Conservation (phyloP, 192 early-diverging fungal genomes). For the Umbelopsis vinacea region DNA sequence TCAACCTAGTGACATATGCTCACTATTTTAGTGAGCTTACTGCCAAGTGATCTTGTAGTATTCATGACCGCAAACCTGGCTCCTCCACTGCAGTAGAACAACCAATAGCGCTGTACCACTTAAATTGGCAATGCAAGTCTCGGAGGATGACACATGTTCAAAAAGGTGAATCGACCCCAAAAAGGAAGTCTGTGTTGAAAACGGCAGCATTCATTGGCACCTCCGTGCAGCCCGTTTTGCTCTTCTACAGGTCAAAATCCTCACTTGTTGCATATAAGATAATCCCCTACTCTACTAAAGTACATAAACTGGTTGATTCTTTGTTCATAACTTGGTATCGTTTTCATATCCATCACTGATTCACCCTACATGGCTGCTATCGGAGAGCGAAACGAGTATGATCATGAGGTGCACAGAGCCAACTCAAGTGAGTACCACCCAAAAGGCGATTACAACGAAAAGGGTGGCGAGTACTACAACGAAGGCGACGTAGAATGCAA, state of each 20-base stretch:
- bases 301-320: not conserved
- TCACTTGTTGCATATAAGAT: not conserved
- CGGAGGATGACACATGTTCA: conserved; percentile 8
- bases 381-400: conserved; percentile 12
- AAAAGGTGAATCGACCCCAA: conserved; percentile 17
- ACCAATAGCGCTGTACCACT: too few species aligned
- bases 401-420: not conserved
- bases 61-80: too few species aligned
- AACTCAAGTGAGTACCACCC: not conserved
- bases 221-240: not conserved
- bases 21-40: too few species aligned
- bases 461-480: conserved; percentile 28
- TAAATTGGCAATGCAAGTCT: not conserved
- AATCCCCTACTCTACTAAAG: not conserved
- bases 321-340: not conserved
- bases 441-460: conserved; percentile 20
- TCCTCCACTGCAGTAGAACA: too few species aligned
- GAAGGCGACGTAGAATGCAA: conserved; percentile 32
- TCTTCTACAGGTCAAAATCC: not conserved
- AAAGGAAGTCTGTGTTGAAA: not conserved
- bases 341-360: not conserved
- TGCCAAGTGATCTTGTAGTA: too few species aligned
- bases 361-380: conserved; percentile 14
- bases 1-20: too few species aligned
- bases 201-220: not conserved